Evolutionary conservation across 1,284 basidiomycete species (phyloP), one percentile per base, ranked within the genome.

Genomic region (Thecaphora thlaspeos): DNA sequence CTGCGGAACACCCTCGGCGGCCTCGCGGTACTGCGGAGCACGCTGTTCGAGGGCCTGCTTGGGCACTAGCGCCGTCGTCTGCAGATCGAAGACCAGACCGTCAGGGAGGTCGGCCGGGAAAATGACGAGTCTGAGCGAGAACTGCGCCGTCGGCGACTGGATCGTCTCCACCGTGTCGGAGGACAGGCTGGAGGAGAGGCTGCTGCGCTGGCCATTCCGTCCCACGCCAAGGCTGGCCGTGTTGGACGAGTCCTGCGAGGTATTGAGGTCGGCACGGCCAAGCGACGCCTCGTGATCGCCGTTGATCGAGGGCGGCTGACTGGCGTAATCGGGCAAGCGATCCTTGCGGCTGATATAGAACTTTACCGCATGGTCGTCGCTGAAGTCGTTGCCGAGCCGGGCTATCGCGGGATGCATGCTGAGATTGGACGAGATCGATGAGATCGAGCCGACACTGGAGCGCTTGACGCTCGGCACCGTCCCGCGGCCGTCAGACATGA

Each of bases 311-410:
- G 36, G 22, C 38, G 45, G 12, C 26, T 39, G 11, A 30, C 14
- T 12, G 26, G 23, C 24, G 21, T 36, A 17, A 22, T 24, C 26
- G 43, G 44, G 28, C 41, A 56, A 23, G 41, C 55, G 57, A 8
- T 64, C 59, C 18, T 65, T 62, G 28, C 67, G 53, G 73, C 94
- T 91, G 62, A 98, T 80, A 80, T 94, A 97, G 78, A 97, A 90
- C 79, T 96, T 97, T 79, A 97, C 93, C 0, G 88, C 87, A 11
- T 91, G 91, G 74, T 97, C 93, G 64, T 98, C 94, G 48, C 89
- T 90, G 76, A 93, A 98, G 77, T 97, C 94, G 68, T 91, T 94
- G 30, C 89, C 86, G 32, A 96, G 80, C 69, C 90, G 89, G 68
- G 86, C 87, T 79, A 96, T 97, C 17, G 93, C 91, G 11, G 93